A percentile compares a stretch with the other conserved stretches of the same genome.
These are phyloP conservation scores for Senna siamea DNA, from an alignment of 306 rosid species.

Conservation along the genomic window DNA sequence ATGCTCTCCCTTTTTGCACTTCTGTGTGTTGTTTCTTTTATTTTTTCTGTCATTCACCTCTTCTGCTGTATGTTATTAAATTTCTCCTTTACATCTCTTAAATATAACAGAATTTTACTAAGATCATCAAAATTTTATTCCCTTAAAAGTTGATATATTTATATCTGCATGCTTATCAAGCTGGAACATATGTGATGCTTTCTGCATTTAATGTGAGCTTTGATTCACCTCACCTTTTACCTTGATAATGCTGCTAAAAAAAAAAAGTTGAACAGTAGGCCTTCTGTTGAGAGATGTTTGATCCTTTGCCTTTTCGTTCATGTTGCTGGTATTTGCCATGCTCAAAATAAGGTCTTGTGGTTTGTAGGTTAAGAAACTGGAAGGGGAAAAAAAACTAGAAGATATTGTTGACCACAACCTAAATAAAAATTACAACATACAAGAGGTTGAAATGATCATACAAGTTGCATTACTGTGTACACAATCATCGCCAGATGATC, in stretches of 20 bases:
- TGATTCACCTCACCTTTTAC: neutral
- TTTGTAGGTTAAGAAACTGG: slow-evolving; percentile 79
- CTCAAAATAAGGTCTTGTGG: slow-evolving; percentile 26
- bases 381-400: slow-evolving; percentile 68
- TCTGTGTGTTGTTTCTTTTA: neutral
- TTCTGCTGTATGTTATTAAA: neutral
- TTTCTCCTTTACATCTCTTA: neutral
- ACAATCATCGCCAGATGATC: slow-evolving; percentile 78
- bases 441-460: slow-evolving; percentile 84
- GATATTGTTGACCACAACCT: slow-evolving; percentile 76
- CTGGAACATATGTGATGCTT: neutral
- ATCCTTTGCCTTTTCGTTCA: neutral
- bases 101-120: neutral
- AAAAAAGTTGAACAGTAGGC: neutral
- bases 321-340: slow-evolving; percentile 18
- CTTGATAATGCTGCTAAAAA: neutral
- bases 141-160: slow-evolving; percentile 10
- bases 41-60: neutral
- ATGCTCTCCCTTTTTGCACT: slow-evolving; percentile 10
- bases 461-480: slow-evolving; percentile 90
- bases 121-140: neutral
- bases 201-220: slow-evolving; percentile 16
- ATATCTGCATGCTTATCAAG: slow-evolving; percentile 25
- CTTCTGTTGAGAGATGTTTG: neutral
- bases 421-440: slow-evolving; percentile 50